Evolutionary conservation across 139 green algal species (phyloP), one percentile per base, ranked within the genome.

Genomic region (Chlorella sp.): DNA sequence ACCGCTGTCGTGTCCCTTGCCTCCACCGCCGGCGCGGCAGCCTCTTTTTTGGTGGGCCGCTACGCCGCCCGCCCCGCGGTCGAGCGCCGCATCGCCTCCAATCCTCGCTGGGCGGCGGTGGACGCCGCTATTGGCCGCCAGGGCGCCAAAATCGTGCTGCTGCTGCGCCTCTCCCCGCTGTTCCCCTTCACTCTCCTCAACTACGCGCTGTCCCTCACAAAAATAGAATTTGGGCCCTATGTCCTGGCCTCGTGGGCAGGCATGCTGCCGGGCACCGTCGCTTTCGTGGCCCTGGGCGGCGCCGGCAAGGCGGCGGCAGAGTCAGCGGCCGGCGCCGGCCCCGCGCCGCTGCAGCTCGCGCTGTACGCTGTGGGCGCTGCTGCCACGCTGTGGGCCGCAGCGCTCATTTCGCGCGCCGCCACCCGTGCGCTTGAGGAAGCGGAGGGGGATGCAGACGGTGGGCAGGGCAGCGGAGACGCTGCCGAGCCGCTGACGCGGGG

Each of bases 181-280:
- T 81, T 97, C 14, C 94, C 94, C 44, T 96, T 95, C 90, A 89
- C 86, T 30, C 81, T 96, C 3, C 83, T 95, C 58, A 96, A 95
- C 91, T 97, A 97, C 75, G 85, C 80, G 3, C 82, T 95, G 6
- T 78, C 76, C n/a, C 74, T 95, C 46, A 95, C 94, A 32, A 84
- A 79, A 8, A 83, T 97, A 5, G 19, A 77, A 0, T 84, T 96
- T 34, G 28, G 48, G 22, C 40, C 90, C 11, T 98, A 96, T 86
- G 85, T 94, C 19, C 62, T 34, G 11, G 94, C 93, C 24, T 96
- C 94, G 0, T 97, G 95, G 94, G 62, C 80, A 7, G 94, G 95
- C 32, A 97, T 96, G 92, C 85, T 98, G 78, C 95, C 95, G 14
- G 94, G 88, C 68, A 96, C 94, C 0, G 92, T 96, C 75, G 95